A percentile compares a stretch with the other conserved stretches of the same genome.
Evolutionary conservation across 169 alveolate species (phyloP).

Genomic region (Blepharisma undulans): DNA sequence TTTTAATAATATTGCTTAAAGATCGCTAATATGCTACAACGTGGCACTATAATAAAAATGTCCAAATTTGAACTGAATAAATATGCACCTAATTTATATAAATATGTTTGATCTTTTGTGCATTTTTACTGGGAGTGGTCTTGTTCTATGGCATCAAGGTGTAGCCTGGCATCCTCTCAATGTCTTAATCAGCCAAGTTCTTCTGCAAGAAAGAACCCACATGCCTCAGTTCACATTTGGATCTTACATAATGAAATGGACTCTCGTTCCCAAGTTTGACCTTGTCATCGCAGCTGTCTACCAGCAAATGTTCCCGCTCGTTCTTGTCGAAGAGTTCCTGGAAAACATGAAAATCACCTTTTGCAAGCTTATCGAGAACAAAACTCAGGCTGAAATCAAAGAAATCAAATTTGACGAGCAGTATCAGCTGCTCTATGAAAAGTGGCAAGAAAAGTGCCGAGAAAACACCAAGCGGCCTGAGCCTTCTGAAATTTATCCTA

Average conservation of each 20-base stretch:
- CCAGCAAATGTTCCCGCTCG: constrained; percentile 12
- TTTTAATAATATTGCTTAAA: too few species aligned
- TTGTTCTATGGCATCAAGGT: constrained; percentile 34
- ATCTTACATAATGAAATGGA: constrained; percentile 22
- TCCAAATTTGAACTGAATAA: too few species aligned
- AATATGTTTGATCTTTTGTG: constrained; percentile 38
- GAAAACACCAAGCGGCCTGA: not conserved
- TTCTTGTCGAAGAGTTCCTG: constrained; percentile 12
- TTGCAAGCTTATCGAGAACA: not conserved
- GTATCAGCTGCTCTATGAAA: not conserved
- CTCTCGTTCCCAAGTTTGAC: constrained; percentile 9
- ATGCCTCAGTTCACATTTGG: not conserved
- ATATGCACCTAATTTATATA: not conserved
- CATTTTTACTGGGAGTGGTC: constrained; percentile 36
- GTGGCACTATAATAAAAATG: too few species aligned
- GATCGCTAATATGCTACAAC: too few species aligned
- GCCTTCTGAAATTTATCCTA: not conserved
- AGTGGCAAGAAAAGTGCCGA: constrained; percentile 26
- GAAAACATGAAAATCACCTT: not conserved
- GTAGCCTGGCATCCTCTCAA: constrained; percentile 25
- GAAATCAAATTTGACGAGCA: constrained; percentile 6
- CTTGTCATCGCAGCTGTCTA: constrained; percentile 18
- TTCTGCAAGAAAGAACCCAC: constrained; percentile 3
- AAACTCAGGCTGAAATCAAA: not conserved
- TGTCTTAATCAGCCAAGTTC: constrained; percentile 23